These are phyloP conservation scores for Mycocalia duriaeana DNA, from an alignment of 1,284 basidiomycete genomes.

Conservation along the genomic window DNA sequence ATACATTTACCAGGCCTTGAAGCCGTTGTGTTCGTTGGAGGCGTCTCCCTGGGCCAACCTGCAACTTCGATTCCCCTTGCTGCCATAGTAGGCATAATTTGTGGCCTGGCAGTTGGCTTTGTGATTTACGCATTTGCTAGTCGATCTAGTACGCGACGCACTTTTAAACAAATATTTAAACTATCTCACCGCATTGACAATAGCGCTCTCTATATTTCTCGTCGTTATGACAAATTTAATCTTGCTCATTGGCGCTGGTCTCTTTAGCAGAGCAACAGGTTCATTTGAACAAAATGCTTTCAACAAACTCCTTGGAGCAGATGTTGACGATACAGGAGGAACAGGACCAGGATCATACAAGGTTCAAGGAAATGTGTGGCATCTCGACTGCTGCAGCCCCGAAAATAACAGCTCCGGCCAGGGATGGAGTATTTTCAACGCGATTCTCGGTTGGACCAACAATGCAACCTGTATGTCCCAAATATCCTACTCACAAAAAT, in stretches of 20 bases:
- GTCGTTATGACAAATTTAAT: constrained; percentile 86
- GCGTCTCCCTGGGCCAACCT: constrained; percentile 79
- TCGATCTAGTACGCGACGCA: constrained; percentile 50
- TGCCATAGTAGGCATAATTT: constrained; percentile 76
- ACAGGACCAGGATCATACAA: constrained; percentile 80
- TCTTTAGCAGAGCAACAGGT: constrained; percentile 73
- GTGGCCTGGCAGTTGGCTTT: constrained; percentile 66
- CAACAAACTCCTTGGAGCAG: constrained; percentile 65
- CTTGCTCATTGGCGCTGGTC: constrained; percentile 86
- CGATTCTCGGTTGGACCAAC: constrained; percentile 76
- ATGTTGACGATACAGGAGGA: constrained; percentile 74
- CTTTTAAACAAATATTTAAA: neutral
- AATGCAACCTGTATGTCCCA: constrained; percentile 53
- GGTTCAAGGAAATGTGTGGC: constrained; percentile 82
- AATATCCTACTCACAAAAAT: neutral
- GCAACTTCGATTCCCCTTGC: constrained; percentile 87
- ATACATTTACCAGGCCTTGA: constrained; percentile 57
- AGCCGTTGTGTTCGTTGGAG: constrained; percentile 89
- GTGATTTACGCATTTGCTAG: constrained; percentile 75
- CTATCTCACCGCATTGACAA: constrained; percentile 45
- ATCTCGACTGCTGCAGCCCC: constrained; percentile 80
- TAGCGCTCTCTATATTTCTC: constrained; percentile 77
- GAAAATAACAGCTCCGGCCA: constrained; percentile 48
- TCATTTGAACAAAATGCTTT: constrained; percentile 70
- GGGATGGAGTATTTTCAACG: constrained; percentile 74